Evolutionary conservation across 2,329 filamentous ascomycete genomes (phyloP).

Genomic region (Dothideomycetidae sp.): DNA sequence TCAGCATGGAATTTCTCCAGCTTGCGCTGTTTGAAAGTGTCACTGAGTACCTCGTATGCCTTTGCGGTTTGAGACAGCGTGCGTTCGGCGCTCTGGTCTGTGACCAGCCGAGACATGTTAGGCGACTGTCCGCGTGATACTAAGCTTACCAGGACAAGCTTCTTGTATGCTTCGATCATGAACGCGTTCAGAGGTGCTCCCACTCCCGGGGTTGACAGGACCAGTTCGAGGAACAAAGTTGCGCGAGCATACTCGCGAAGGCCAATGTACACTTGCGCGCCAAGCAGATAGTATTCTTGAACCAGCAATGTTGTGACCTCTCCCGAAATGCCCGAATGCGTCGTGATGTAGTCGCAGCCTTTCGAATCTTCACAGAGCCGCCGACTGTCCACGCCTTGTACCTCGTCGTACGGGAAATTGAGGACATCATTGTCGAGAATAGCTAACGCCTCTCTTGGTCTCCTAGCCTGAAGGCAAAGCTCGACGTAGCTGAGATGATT

Average conservation of each 20-base stretch:
- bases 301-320: conserved; percentile 40
- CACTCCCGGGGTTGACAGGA: conserved; percentile 52
- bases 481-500: conserved; percentile 45
- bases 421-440: conserved; percentile 53
- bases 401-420: conserved; percentile 40
- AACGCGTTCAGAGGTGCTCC: conserved; percentile 50
- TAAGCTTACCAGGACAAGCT: conserved; percentile 68
- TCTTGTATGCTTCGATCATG: conserved; percentile 83
- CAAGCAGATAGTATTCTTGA: conserved; percentile 39
- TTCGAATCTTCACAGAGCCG: conserved; percentile 28
- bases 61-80: conserved; percentile 45
- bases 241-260: conserved; percentile 29
- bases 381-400: conserved; percentile 26
- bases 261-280: conserved; percentile 34
- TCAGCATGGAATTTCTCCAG: conserved; percentile 49
- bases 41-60: conserved; percentile 56
- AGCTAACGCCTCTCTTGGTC: conserved; percentile 41
- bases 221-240: conserved; percentile 32
- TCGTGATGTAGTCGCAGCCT: conserved; percentile 45
- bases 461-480: conserved; percentile 41
- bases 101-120: conserved; percentile 42
- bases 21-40: conserved; percentile 49
- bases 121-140: conserved; percentile 51
- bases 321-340: conserved; percentile 42
- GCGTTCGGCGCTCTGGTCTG: conserved; percentile 39